phyloP scores from a whole-genome alignment of 129 eudicot species.

The Flaveria sonorensis region DNA sequence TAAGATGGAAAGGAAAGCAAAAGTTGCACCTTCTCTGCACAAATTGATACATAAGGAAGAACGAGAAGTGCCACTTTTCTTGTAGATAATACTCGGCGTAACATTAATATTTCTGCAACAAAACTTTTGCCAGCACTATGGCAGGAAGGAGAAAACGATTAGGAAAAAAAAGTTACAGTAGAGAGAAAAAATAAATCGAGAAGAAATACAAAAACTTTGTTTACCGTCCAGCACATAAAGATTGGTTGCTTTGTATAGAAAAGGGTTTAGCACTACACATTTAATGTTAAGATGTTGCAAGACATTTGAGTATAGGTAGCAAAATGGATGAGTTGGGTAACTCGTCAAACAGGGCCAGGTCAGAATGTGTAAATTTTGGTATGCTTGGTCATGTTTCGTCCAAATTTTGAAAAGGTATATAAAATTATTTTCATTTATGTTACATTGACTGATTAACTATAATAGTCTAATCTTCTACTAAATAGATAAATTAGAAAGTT shows the following conservation, averaged over 20 bases:
- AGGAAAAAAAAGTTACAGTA: conserved; percentile 9
- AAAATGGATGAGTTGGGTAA: not conserved
- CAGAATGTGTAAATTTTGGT: not conserved
- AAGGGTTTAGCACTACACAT: conserved; percentile 1
- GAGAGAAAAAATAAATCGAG: conserved; percentile 8
- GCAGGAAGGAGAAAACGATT: conserved; percentile 19
- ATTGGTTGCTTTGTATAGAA: conserved; percentile 1
- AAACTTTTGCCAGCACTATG: conserved; percentile 98
- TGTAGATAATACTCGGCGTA: conserved; percentile 73
- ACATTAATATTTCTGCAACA: conserved; percentile 95
- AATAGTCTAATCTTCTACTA: not conserved
- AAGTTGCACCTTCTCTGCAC: conserved; percentile 78
- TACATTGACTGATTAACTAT: not conserved
- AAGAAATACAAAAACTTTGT: not conserved
- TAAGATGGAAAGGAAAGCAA: not conserved
- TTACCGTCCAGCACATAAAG: conserved; percentile 5
- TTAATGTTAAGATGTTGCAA: conserved; percentile 17
- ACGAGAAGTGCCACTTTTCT: conserved; percentile 94
- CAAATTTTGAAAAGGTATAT: not conserved
- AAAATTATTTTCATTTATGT: not conserved
- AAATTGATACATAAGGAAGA: conserved; percentile 94
- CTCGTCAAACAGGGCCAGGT: not conserved
- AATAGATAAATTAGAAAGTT: not conserved
- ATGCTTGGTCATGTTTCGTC: not conserved
- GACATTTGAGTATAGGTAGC: not conserved